phyloP scores from a whole-genome alignment of 2,329 filamentous ascomycete genomes.

The Cyanodermella asteris region DNA sequence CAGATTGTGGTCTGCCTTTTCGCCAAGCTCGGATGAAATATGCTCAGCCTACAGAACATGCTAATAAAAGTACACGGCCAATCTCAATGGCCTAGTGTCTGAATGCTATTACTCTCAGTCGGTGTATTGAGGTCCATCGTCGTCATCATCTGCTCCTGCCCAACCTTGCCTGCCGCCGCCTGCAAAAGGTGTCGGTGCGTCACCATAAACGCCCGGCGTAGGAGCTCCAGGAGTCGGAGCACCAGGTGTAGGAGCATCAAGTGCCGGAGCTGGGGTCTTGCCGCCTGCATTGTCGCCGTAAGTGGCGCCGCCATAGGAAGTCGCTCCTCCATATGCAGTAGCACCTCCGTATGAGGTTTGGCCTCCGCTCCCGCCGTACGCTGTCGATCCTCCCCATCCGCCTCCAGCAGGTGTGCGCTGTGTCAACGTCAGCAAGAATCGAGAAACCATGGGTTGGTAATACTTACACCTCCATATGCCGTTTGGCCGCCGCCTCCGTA shows the following conservation, averaged over 20 bases:
- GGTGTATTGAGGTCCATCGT: conserved; percentile 21
- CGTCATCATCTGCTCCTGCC: conserved; percentile 11
- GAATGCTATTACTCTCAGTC: no score
- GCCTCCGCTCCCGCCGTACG: no score
- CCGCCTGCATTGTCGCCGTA: no score
- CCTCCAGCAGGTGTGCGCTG: conserved; percentile 57
- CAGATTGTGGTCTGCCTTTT: no score
- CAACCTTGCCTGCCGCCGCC: conserved; percentile 6
- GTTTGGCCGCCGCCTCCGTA: no score
- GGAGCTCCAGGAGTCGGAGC: conserved; percentile 28
- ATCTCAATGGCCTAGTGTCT: no score
- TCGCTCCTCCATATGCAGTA: conserved; percentile 48
- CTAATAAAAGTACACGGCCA: no score
- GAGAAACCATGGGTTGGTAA: conserved; percentile 3
- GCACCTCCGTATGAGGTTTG: conserved; percentile 32
- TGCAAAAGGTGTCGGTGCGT: conserved; percentile 18
- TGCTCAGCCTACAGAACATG: no score
- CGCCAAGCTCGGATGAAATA: no score
- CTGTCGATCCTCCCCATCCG: conserved; percentile 57
- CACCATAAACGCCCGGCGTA: conserved; percentile 42
- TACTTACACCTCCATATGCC: conserved; percentile 16
- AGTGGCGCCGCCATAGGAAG: conserved; percentile 44
- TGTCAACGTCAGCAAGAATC: conserved; percentile 13
- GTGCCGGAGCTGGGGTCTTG: no score
- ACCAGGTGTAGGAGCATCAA: conserved; percentile 55